Conservation (phyloP, 352 stramenopile genomes). For the Thalassiosira mediterranea region DNA sequence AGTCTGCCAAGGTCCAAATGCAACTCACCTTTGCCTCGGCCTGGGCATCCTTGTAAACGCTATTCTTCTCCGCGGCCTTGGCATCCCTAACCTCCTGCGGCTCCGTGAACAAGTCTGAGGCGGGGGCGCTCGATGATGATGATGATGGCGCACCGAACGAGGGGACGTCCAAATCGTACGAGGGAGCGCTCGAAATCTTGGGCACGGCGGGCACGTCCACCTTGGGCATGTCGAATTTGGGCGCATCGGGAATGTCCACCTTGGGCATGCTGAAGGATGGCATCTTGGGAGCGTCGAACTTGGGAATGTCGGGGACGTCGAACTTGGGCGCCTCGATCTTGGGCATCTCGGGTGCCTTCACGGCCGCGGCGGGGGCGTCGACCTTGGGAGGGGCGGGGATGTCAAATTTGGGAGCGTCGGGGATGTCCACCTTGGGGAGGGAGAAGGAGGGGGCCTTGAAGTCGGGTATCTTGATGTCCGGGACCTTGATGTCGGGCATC, state of each 20-base stretch:
- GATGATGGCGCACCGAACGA: slow-evolving; percentile 4
- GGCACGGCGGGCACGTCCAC: slow-evolving; percentile 43
- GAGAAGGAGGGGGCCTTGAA: slow-evolving; percentile 32
- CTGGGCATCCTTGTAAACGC: slow-evolving; percentile 67
- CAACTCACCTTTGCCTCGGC: slow-evolving; percentile 59
- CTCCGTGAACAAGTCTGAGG: slow-evolving; percentile 40
- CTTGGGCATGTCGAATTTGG: slow-evolving; percentile 53
- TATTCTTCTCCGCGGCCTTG: slow-evolving; percentile 50
- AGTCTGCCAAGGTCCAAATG: background rate
- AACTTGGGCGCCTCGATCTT: slow-evolving; percentile 55
- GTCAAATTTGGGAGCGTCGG: slow-evolving; percentile 18
- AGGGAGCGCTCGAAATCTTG: no score
- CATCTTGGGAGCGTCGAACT: slow-evolving; percentile 69
- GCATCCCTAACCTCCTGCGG: slow-evolving; percentile 75
- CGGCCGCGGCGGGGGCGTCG: slow-evolving; percentile 41
- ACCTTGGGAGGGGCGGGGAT: slow-evolving; percentile 29
- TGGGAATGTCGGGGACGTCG: slow-evolving; percentile 60
- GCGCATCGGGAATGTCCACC: slow-evolving; percentile 44
- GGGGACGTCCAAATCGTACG: no score
- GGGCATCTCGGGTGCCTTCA: slow-evolving; percentile 54
- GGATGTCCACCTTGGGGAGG: slow-evolving; percentile 25
- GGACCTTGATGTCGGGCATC: slow-evolving; percentile 26
- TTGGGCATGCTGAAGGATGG: slow-evolving; percentile 64
- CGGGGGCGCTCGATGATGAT: slow-evolving; percentile 12
- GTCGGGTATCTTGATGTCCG: slow-evolving; percentile 41